These are phyloP conservation scores for Parathielavia hyrcaniae DNA, from an alignment of 495 filamentous ascomycete species.

Conservation along the genomic window DNA sequence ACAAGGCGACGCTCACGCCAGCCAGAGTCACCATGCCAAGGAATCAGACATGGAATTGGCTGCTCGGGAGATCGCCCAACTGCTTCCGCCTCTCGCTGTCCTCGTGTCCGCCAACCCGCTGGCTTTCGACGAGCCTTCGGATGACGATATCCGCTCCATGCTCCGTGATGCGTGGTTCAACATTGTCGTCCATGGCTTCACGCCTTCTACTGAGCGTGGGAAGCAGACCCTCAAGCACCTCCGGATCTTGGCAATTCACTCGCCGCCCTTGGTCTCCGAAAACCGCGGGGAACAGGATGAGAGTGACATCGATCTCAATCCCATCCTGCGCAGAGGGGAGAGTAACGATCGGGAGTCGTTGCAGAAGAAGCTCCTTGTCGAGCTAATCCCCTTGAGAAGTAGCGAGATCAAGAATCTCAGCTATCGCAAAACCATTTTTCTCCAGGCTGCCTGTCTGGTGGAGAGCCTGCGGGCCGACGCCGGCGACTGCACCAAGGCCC, in stretches of 20 bases:
- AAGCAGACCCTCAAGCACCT: conserved; percentile 66
- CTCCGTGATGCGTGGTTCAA: conserved; percentile 97
- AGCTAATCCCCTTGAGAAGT: conserved; percentile 65
- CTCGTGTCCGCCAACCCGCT: conserved; percentile 57
- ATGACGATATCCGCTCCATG: conserved; percentile 60
- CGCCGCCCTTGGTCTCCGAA: conserved; percentile 75
- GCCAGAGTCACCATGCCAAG: conserved; percentile 51
- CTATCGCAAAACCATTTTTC: conserved; percentile 83
- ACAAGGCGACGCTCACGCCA: conserved; percentile 64
- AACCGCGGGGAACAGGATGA: conserved; percentile 80
- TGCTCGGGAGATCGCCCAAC: conserved; percentile 72
- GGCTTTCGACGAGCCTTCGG: conserved; percentile 35
- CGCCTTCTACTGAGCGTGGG: conserved; percentile 59
- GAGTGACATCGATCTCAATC: conserved; percentile 92
- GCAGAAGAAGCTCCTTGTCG: conserved; percentile 69
- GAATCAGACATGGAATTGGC: conserved; percentile 71
- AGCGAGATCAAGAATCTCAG: conserved; percentile 70
- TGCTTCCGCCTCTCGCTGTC: conserved; percentile 73
- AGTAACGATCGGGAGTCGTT: conserved; percentile 66
- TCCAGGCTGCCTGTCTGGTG: conserved; percentile 78
- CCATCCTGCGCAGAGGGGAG: conserved; percentile 75
- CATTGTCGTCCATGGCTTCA: conserved; percentile 86
- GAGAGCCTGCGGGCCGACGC: conserved; percentile 75
- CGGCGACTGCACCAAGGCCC: conserved; percentile 79
- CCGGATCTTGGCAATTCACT: conserved; percentile 73